phyloP scores from a whole-genome alignment of 441 rosid species.

The Erodium moschatum region DNA sequence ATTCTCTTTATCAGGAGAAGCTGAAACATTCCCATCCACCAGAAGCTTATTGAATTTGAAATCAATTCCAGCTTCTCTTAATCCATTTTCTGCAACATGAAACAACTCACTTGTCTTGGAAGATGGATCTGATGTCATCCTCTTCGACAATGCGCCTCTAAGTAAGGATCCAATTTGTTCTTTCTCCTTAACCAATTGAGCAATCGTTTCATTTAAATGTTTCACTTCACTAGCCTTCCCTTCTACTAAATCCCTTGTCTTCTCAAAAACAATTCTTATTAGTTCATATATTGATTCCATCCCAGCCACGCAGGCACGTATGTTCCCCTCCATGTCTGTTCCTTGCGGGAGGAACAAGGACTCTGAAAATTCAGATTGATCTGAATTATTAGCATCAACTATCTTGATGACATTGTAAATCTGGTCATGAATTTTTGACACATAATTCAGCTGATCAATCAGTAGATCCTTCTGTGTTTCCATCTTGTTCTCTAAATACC shows the following conservation, averaged over 20 bases:
- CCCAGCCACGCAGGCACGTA: conserved; percentile 78
- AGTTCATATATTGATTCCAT: conserved; percentile 73
- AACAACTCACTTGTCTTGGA: conserved; percentile 53
- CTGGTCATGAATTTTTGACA: conserved; percentile 61
- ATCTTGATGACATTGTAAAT: conserved; percentile 49
- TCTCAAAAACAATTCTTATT: conserved; percentile 43
- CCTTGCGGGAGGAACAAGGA: conserved; percentile 76
- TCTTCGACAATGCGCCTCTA: conserved; percentile 73
- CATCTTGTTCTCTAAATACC: conserved; percentile 43
- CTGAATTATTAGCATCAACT: conserved; percentile 48
- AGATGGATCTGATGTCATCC: conserved; percentile 41
- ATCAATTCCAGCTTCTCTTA: conserved; percentile 62
- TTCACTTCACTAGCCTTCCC: conserved; percentile 49
- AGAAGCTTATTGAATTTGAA: conserved; percentile 42
- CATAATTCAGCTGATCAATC: conserved; percentile 71
- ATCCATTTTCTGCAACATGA: conserved; percentile 76
- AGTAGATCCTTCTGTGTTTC: conserved; percentile 61
- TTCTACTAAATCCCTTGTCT: conserved; percentile 46
- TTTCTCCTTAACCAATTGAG: conserved; percentile 59
- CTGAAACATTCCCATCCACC: conserved; percentile 30
- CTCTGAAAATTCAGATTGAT: conserved; percentile 61
- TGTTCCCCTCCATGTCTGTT: conserved; percentile 65
- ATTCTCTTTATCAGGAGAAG: conserved; percentile 26
- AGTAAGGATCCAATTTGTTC: conserved; percentile 77
- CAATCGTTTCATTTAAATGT: conserved; percentile 60